Percentiles rank a stretch among this genome's conserved stretches.
phyloP scores from a whole-genome alignment of 2,329 filamentous ascomycete genomes.

The Cercospora nicotianae region DNA sequence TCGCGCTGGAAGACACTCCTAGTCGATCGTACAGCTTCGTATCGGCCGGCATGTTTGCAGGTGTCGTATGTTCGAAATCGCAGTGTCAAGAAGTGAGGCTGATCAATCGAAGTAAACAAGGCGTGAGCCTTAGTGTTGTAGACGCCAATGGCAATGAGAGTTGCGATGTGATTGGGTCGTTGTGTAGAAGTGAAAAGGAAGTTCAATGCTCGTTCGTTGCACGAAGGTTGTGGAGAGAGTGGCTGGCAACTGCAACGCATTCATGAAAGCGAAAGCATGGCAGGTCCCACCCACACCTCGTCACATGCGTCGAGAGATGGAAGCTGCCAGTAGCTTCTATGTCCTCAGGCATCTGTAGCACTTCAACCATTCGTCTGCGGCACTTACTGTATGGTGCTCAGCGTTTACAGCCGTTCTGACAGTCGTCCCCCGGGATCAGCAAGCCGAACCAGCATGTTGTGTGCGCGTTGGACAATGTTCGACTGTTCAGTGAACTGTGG shows the following conservation, averaged over 20 bases:
- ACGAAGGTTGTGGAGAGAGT: conserved; percentile 1
- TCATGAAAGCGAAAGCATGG: conserved; percentile 1
- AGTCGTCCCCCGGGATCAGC: background rate
- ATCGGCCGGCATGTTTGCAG: conserved; percentile 76
- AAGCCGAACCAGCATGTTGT: too few relatives aligned
- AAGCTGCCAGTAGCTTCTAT: conserved; percentile 9
- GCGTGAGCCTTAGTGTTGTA: conserved; percentile 8
- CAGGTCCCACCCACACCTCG: background rate
- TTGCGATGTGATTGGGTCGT: conserved; percentile 10
- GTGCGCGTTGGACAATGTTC: background rate
- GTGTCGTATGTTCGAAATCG: conserved; percentile 8
- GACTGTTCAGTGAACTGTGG: background rate
- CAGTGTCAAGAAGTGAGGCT: conserved; percentile 2
- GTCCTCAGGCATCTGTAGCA: background rate
- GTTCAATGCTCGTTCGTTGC: conserved; percentile 6
- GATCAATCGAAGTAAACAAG: conserved; percentile 10
- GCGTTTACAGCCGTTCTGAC: background rate
- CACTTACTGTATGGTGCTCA: background rate
- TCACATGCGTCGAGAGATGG: conserved; percentile 1
- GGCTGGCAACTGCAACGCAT: background rate
- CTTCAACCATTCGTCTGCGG: background rate
- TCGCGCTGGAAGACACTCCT: conserved; percentile 72
- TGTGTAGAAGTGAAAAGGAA: conserved; percentile 12
- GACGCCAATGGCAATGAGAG: conserved; percentile 1
- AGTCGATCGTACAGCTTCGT: conserved; percentile 92